A percentile compares a stretch with the other conserved stretches of the same genome.
phyloP scores from a whole-genome alignment of 805 yeast species.

The Scheffersomyces lignosus region DNA sequence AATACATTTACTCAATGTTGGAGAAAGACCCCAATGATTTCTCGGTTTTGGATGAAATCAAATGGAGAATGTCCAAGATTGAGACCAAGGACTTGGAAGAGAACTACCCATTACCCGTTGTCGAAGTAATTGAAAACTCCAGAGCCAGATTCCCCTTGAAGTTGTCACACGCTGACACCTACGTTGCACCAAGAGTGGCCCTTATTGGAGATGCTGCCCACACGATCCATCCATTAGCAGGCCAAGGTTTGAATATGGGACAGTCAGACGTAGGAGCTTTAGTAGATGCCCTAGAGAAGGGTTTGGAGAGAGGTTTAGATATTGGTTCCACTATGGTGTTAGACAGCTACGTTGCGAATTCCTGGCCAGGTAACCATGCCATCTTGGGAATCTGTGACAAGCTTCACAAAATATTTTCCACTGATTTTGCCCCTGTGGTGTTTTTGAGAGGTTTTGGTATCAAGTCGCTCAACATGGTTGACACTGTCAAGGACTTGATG shows the following conservation, averaged over 20 bases:
- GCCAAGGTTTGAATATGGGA: constrained; percentile 98
- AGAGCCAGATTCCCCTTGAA: constrained; percentile 89
- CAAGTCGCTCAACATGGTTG: constrained; percentile 61
- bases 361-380: constrained; percentile 77
- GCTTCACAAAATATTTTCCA: constrained; percentile 81
- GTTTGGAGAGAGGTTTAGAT: constrained; percentile 78
- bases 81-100: constrained; percentile 52
- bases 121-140: constrained; percentile 56
- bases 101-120: constrained; percentile 65
- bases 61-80: constrained; percentile 60
- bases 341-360: constrained; percentile 83
- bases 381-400: constrained; percentile 89
- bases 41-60: constrained; percentile 62
- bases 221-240: constrained; percentile 95
- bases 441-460: constrained; percentile 75
- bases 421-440: constrained; percentile 73
- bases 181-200: constrained; percentile 81
- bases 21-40: constrained; percentile 41
- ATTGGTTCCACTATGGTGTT: constrained; percentile 79
- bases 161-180: constrained; percentile 87
- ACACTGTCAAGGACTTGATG: constrained; percentile 68
- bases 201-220: constrained; percentile 99
- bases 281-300: constrained; percentile 66
- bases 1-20: constrained; percentile 56
- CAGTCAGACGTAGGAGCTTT: constrained; percentile 84